These are phyloP conservation scores for Aspergillus neotritici DNA, from an alignment of 2,329 filamentous ascomycete genomes.

Conservation along the genomic window DNA sequence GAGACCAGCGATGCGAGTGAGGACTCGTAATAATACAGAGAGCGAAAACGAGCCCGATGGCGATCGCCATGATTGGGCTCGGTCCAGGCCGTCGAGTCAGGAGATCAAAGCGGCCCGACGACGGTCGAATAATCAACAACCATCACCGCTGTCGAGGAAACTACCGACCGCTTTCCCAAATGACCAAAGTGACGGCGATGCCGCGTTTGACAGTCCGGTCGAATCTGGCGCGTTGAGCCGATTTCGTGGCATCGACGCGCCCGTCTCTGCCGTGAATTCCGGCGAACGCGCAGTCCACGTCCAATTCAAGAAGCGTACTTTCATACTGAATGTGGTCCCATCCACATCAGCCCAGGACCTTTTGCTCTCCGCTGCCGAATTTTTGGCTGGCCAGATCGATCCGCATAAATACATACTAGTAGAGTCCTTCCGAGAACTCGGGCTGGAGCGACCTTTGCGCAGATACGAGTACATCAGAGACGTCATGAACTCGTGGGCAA, in stretches of 20 bases:
- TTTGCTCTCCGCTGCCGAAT: slow-evolving; percentile 59
- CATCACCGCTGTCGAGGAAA: slow-evolving; percentile 27
- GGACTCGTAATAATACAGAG: slow-evolving; percentile 7
- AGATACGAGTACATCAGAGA: slow-evolving; percentile 82
- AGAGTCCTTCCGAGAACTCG: slow-evolving; percentile 69
- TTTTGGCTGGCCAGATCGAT: slow-evolving; percentile 60
- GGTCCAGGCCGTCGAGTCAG: neutral
- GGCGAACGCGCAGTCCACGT: slow-evolving; percentile 70
- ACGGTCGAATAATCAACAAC: slow-evolving; percentile 12
- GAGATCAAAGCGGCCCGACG: slow-evolving; percentile 2
- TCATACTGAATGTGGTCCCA: slow-evolving; percentile 65
- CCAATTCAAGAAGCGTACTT: slow-evolving; percentile 62
- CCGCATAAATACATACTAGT: slow-evolving; percentile 63
- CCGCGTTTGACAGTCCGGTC: slow-evolving; percentile 1
- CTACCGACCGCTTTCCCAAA: slow-evolving; percentile 21
- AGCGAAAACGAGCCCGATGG: slow-evolving; percentile 1
- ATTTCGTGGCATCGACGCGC: slow-evolving; percentile 63
- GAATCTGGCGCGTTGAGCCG: slow-evolving; percentile 16
- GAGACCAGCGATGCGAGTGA: slow-evolving; percentile 11
- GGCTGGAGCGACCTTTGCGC: slow-evolving; percentile 74
- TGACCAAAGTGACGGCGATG: slow-evolving; percentile 5
- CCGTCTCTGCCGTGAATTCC: slow-evolving; percentile 72
- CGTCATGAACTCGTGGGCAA: slow-evolving; percentile 88
- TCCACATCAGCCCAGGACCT: slow-evolving; percentile 72
- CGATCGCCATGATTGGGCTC: neutral